Percentiles rank a stretch among this genome's conserved stretches.
Evolutionary conservation across 2,329 filamentous ascomycete genomes (phyloP).

Genomic region (Escovopsis weberi): DNA sequence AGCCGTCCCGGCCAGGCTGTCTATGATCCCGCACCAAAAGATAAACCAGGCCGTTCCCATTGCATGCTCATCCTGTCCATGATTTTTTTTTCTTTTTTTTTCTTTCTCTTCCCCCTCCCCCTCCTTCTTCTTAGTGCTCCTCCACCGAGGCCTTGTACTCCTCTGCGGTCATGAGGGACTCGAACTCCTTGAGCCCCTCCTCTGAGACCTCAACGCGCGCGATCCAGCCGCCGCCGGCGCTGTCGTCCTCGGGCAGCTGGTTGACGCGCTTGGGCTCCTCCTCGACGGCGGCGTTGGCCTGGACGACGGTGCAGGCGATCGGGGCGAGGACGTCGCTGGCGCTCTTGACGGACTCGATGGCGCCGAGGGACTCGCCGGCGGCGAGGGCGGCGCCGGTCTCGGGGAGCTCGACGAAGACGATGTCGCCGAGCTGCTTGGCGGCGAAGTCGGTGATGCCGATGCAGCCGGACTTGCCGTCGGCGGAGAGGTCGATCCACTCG

Average conservation of each 20-base stretch:
- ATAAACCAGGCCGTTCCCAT: too few relatives aligned
- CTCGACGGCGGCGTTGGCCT: constrained; percentile 61
- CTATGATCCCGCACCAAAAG: too few relatives aligned
- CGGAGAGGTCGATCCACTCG: constrained; percentile 89
- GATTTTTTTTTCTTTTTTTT: neutral
- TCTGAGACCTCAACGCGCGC: constrained; percentile 71
- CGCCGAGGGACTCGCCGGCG: constrained; percentile 74
- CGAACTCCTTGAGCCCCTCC: constrained; percentile 49
- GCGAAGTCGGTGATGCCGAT: constrained; percentile 86
- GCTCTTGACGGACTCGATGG: constrained; percentile 95
- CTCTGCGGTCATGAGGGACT: constrained; percentile 60
- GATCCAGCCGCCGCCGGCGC: constrained; percentile 74
- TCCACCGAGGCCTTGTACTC: constrained; percentile 53
- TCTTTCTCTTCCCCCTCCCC: neutral
- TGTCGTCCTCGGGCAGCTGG: constrained; percentile 68
- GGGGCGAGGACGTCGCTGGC: constrained; percentile 96
- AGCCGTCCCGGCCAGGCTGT: too few relatives aligned
- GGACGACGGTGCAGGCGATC: constrained; percentile 59
- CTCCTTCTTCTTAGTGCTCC: neutral
- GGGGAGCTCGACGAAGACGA: constrained; percentile 94
- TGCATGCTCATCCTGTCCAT: neutral
- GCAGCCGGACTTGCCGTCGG: constrained; percentile 66
- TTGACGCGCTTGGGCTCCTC: constrained; percentile 83
- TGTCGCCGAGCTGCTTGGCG: constrained; percentile 81
- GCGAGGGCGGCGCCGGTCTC: constrained; percentile 45